A percentile compares a stretch with the other conserved stretches of the same genome.
These are phyloP conservation scores for Priceomyces carsonii DNA, from an alignment of 805 yeast species.

Conservation along the genomic window DNA sequence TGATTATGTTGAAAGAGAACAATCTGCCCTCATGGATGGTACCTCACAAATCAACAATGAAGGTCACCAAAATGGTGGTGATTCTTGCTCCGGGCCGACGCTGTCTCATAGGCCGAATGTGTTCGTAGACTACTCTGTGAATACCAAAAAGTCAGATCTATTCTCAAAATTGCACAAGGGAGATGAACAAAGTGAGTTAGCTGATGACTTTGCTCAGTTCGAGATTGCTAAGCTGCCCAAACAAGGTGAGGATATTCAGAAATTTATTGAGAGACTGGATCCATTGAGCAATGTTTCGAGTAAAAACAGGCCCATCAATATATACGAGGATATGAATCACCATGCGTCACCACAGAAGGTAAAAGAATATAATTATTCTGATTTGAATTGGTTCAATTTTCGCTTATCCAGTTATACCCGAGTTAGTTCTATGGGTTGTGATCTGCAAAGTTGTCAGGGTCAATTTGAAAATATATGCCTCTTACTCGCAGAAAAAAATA, in stretches of 20 bases:
- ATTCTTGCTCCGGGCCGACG: no score
- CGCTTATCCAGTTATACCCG: constrained; percentile 28
- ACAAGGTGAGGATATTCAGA: constrained; percentile 26
- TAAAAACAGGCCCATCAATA: constrained; percentile 34
- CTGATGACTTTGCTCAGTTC: constrained; percentile 32
- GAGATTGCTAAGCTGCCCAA: constrained; percentile 18
- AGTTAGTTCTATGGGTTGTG: constrained; percentile 6
- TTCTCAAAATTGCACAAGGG: constrained; percentile 9
- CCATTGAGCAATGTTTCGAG: constrained; percentile 39
- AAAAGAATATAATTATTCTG: constrained; percentile 30
- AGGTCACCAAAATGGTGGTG: no score
- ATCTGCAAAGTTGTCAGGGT: constrained; percentile 13
- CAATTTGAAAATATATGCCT: constrained; percentile 15
- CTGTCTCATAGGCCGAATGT: no score
- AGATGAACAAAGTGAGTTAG: constrained; percentile 20
- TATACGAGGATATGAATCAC: constrained; percentile 35
- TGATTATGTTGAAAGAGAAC: no score
- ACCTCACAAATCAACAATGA: no score
- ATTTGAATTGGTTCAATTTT: constrained; percentile 41
- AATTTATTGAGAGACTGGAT: constrained; percentile 40
- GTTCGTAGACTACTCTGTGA: constrained; percentile 3
- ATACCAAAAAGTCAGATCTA: constrained; percentile 7
- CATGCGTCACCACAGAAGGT: constrained; percentile 39
- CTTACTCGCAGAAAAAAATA: constrained; percentile 3
- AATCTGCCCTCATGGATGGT: no score